A percentile compares a stretch with the other conserved stretches of the same genome.
phyloP scores from a whole-genome alignment of 2,329 filamentous ascomycete genomes.

The Esteya vermicola region DNA sequence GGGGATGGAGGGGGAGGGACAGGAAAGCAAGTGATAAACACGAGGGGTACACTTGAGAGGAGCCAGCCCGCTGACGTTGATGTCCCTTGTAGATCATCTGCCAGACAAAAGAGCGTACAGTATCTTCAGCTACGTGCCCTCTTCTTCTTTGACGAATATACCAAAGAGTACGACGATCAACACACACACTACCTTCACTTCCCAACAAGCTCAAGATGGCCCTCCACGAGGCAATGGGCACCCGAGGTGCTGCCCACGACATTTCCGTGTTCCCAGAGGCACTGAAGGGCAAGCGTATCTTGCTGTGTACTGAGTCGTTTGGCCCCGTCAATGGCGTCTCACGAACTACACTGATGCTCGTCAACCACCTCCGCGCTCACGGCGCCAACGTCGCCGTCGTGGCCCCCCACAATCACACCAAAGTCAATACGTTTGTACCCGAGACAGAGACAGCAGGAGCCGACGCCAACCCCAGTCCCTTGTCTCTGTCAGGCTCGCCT shows the following conservation, averaged over 20 bases:
- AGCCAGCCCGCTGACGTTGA: too few species aligned
- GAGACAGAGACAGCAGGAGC: conserved; percentile 19
- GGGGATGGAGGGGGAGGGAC: too few species aligned
- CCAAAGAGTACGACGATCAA: too few species aligned
- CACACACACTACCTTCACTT: too few species aligned
- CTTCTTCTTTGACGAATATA: too few species aligned
- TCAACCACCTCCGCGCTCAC: conserved; percentile 50
- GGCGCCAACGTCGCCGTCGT: conserved; percentile 53
- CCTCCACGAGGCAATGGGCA: not conserved
- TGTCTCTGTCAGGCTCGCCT: too few species aligned
- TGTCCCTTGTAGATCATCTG: too few species aligned
- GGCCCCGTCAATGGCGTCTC: conserved; percentile 63
- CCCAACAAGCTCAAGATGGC: too few species aligned
- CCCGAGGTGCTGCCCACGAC: conserved; percentile 17
- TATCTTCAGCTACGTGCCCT: too few species aligned
- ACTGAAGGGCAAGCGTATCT: conserved; percentile 45
- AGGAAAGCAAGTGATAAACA: too few species aligned
- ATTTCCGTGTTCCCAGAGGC: conserved; percentile 28
- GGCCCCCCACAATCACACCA: conserved; percentile 43
- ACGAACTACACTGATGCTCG: conserved; percentile 53
- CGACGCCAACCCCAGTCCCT: conserved; percentile 13
- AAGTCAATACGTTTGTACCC: conserved; percentile 39
- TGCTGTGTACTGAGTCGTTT: conserved; percentile 58
- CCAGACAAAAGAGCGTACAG: too few species aligned
- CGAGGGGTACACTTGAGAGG: too few species aligned